phyloP scores from a whole-genome alignment of 768 basidiomycete genomes.

The Phylloporus sp. region DNA sequence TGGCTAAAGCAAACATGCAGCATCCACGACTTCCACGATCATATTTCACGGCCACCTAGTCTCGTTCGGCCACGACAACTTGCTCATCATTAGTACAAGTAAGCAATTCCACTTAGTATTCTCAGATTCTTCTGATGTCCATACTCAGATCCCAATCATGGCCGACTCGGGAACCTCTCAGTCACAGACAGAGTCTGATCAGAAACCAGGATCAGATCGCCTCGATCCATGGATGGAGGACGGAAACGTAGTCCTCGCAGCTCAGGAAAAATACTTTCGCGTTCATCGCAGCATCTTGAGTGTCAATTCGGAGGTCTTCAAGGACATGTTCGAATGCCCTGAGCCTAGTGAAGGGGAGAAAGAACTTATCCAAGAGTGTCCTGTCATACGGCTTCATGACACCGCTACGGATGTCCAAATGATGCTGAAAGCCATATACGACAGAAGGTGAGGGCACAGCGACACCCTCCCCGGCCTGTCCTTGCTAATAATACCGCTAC shows the following conservation, averaged over 20 bases:
- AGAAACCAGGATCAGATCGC: not conserved
- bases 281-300: slow-evolving; percentile 30
- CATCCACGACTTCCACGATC: too few relatives aligned
- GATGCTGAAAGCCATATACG: slow-evolving; percentile 19
- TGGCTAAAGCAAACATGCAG: too few relatives aligned
- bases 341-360: slow-evolving; percentile 2
- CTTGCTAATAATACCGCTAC: not conserved
- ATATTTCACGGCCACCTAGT: not conserved
- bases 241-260: slow-evolving; percentile 29
- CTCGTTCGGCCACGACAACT: not conserved
- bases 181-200: too few relatives aligned
- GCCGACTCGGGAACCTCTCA: not conserved
- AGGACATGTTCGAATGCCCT: slow-evolving; percentile 24
- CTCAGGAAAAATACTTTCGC: slow-evolving; percentile 25
- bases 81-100: too few relatives aligned
- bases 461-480: not conserved
- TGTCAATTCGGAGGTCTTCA: slow-evolving; percentile 29
- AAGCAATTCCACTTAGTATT: not conserved
- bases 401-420: slow-evolving; percentile 8
- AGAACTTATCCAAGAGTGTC: slow-evolving; percentile 17
- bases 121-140: not conserved
- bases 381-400: slow-evolving; percentile 17
- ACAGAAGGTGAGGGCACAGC: not conserved
- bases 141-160: not conserved
- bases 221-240: slow-evolving; percentile 15